These are phyloP conservation scores for Solanum rostratum DNA, from an alignment of 257 asterid species.

Conservation along the genomic window DNA sequence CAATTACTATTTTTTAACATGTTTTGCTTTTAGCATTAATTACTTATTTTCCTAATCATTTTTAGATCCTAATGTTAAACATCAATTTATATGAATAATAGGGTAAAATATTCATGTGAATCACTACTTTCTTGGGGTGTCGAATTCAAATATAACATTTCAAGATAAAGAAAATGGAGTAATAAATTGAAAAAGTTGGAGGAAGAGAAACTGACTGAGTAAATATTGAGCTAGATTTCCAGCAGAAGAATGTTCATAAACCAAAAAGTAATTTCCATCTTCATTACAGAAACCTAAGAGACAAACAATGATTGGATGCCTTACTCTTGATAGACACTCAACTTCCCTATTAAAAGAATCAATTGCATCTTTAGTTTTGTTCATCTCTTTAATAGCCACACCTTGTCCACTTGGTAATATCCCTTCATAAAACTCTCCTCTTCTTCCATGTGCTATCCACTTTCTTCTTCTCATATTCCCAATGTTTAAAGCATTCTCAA, in stretches of 20 bases:
- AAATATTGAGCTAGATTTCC: constrained; percentile 73
- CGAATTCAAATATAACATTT: background rate
- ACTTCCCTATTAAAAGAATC: constrained; percentile 57
- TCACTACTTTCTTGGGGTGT: background rate
- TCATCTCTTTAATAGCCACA: constrained; percentile 68
- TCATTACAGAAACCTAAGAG: constrained; percentile 66
- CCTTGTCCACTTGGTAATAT: constrained; percentile 69
- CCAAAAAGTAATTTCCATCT: constrained; percentile 64
- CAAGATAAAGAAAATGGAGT: background rate
- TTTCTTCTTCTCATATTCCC: constrained; percentile 14
- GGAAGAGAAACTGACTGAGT: constrained; percentile 21
- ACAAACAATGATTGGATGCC: constrained; percentile 67
- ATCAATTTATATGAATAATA: too few species aligned
- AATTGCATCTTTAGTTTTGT: constrained; percentile 37
- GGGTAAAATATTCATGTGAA: too few species aligned
- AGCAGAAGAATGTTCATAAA: constrained; percentile 54
- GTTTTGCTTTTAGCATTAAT: too few species aligned
- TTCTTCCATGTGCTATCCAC: constrained; percentile 66
- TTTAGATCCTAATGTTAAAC: too few species aligned
- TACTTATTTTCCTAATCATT: too few species aligned
- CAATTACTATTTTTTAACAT: too few species aligned
- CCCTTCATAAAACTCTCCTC: constrained; percentile 64
- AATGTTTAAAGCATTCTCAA: constrained; percentile 39
- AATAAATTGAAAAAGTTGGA: background rate
- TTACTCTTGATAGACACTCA: constrained; percentile 54